Evolutionary conservation across 1,139 yeast genomes (phyloP).

Genomic region (Suhomyces ambrosiae): DNA sequence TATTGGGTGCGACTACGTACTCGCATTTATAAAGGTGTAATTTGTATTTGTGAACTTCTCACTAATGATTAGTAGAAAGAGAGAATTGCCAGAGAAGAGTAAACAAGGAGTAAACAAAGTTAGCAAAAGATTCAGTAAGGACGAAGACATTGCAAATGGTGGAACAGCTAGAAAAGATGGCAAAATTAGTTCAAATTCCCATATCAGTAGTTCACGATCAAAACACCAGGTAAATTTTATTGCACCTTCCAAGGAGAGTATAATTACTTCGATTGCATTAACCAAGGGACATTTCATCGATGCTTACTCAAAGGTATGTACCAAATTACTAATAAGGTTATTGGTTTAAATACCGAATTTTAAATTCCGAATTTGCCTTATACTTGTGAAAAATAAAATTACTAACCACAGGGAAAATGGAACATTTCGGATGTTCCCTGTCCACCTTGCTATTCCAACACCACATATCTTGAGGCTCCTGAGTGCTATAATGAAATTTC

Average conservation of each 20-base stretch:
- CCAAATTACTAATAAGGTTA: not conserved
- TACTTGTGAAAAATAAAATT: too few relatives aligned
- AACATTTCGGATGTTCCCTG: slow-evolving; percentile 57
- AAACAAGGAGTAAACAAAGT: too few relatives aligned
- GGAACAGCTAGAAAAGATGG: too few relatives aligned
- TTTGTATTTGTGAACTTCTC: slow-evolving; percentile 3
- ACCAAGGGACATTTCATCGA: slow-evolving; percentile 66
- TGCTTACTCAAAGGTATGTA: slow-evolving; percentile 50
- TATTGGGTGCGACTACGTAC: slow-evolving; percentile 1
- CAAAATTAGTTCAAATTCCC: too few relatives aligned
- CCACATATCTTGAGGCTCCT: slow-evolving; percentile 62
- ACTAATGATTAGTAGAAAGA: slow-evolving; percentile 2
- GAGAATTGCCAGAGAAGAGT: not conserved
- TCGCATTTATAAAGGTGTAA: not conserved
- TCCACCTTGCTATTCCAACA: slow-evolving; percentile 53
- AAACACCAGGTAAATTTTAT: slow-evolving; percentile 14
- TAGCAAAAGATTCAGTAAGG: too few relatives aligned
- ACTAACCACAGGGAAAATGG: slow-evolving; percentile 45
- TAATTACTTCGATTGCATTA: slow-evolving; percentile 31
- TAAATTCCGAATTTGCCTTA: not conserved
- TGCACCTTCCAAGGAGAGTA: slow-evolving; percentile 26
- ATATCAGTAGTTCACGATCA: not conserved
- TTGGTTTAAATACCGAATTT: too few relatives aligned
- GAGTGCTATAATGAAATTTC: slow-evolving; percentile 48
- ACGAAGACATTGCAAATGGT: too few relatives aligned